A percentile compares a stretch with the other conserved stretches of the same genome.
Evolutionary conservation across 768 basidiomycete species (phyloP).

Genomic region (Leucocoprinus leucothites): DNA sequence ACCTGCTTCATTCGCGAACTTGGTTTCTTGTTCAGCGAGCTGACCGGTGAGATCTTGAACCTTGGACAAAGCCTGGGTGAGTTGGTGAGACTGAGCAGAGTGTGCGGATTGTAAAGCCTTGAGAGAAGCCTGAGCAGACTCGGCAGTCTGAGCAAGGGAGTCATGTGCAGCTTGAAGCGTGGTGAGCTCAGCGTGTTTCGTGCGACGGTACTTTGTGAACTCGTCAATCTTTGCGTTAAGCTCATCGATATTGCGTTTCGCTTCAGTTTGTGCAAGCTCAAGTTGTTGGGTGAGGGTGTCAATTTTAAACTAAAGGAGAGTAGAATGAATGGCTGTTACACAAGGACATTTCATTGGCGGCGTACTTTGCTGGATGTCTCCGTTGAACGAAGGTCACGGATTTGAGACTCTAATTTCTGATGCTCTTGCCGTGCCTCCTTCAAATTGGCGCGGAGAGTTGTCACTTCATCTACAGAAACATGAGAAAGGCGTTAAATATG

Average conservation of each 20-base stretch:
- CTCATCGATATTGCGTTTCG: constrained; percentile 66
- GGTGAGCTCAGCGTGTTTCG: constrained; percentile 75
- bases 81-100: constrained; percentile 65
- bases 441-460: constrained; percentile 61
- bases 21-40: constrained; percentile 82
- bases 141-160: constrained; percentile 61
- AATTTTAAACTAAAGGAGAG: constrained; percentile 67
- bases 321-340: neutral
- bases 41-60: constrained; percentile 74
- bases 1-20: constrained; percentile 74
- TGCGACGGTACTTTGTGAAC: constrained; percentile 77
- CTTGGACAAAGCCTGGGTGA: constrained; percentile 72
- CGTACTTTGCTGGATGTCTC: constrained; percentile 76
- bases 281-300: constrained; percentile 83
- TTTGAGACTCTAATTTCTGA: constrained; percentile 60
- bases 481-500: constrained; percentile 10
- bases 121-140: constrained; percentile 64
- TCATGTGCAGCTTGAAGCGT: constrained; percentile 79
- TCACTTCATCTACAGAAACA: constrained; percentile 59
- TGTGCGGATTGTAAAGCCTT: constrained; percentile 74
- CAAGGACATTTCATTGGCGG: neutral
- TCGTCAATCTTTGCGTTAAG: constrained; percentile 75
- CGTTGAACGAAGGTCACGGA: constrained; percentile 68
- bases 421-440: constrained; percentile 77
- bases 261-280: constrained; percentile 71